A percentile compares a stretch with the other conserved stretches of the same genome.
phyloP scores from a whole-genome alignment of 805 yeast genomes.

The Yamadazyma phyllophila region DNA sequence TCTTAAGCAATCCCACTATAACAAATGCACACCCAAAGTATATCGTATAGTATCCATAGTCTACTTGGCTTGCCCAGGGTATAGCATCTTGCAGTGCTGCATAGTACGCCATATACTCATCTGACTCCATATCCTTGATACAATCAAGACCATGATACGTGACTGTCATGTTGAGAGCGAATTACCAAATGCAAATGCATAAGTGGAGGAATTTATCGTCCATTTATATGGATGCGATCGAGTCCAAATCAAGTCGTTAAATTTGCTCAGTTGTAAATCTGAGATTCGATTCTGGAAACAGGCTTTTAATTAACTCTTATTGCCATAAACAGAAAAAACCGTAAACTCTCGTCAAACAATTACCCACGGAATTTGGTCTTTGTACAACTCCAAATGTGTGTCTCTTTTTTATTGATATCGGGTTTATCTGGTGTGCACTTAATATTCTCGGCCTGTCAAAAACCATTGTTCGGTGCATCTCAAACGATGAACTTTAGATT shows the following conservation, averaged over 20 bases:
- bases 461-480: too few relatives aligned
- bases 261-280: not conserved
- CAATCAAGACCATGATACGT: slow-evolving; percentile 39
- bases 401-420: too few relatives aligned
- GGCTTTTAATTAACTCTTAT: slow-evolving; percentile 3
- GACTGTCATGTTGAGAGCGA: slow-evolving; percentile 6
- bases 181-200: not conserved
- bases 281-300: not conserved
- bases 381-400: too few relatives aligned
- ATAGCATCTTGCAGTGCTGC: slow-evolving; percentile 29
- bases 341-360: not conserved
- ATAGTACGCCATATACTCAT: slow-evolving; percentile 18
- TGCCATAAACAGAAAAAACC: not conserved
- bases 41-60: slow-evolving; percentile 37
- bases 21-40: slow-evolving; percentile 41
- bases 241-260: too few relatives aligned
- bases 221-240: too few relatives aligned
- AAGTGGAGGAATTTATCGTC: not conserved
- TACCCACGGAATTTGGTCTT: too few relatives aligned
- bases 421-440: too few relatives aligned
- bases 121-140: slow-evolving; percentile 27
- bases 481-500: too few relatives aligned
- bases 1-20: slow-evolving; percentile 31
- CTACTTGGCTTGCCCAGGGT: slow-evolving; percentile 25
- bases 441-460: too few relatives aligned